These are phyloP conservation scores for Mortierella sp. DNA, from an alignment of 371 early-diverging fungal species.

Conservation along the genomic window DNA sequence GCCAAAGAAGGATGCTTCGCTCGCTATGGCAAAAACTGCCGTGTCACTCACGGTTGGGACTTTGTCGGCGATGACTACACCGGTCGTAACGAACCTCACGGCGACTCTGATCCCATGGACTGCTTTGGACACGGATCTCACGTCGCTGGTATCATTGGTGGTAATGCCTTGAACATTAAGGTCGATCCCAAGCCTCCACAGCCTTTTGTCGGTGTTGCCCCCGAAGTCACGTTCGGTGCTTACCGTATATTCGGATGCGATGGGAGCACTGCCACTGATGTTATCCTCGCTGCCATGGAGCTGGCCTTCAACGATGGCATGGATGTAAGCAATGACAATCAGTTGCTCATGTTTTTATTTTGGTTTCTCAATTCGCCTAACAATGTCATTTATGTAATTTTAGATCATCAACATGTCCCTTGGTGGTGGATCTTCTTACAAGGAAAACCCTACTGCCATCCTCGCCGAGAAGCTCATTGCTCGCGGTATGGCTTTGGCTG, in stretches of 20 bases:
- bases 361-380: neutral
- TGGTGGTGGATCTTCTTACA: conserved; percentile 68
- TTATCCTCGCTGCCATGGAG: conserved; percentile 74
- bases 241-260: conserved; percentile 76
- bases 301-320: conserved; percentile 69
- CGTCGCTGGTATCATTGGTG: conserved; percentile 73
- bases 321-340: conserved; percentile 57
- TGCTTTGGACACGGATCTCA: conserved; percentile 74
- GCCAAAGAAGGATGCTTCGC: conserved; percentile 59
- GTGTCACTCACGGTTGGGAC: conserved; percentile 61
- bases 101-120: conserved; percentile 69
- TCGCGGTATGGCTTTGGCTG: conserved; percentile 61
- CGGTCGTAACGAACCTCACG: conserved; percentile 33
- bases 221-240: conserved; percentile 69
- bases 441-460: conserved; percentile 59
- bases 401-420: conserved; percentile 76
- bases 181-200: conserved; percentile 25
- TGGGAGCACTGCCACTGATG: conserved; percentile 61
- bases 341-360: neutral
- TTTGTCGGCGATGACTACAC: conserved; percentile 57
- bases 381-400: neutral
- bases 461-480: conserved; percentile 59
- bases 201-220: conserved; percentile 71
- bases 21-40: conserved; percentile 56
- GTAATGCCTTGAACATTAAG: conserved; percentile 50